Evolutionary conservation across 768 basidiomycete genomes (phyloP).

Genomic region (Serendipita vermifera): DNA sequence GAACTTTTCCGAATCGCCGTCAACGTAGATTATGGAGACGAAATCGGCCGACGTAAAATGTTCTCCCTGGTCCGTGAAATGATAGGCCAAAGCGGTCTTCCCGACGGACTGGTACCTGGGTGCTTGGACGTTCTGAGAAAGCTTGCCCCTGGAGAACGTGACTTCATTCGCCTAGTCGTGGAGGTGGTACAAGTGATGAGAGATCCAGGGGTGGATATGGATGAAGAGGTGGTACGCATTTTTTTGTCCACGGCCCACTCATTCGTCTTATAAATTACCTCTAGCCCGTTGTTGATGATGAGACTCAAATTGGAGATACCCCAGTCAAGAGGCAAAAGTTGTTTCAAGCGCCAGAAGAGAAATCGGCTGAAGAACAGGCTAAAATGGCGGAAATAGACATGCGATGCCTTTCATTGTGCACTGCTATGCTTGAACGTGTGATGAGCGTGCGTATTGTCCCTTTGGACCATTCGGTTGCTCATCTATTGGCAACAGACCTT

Average conservation of each 20-base stretch:
- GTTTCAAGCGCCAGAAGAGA: constrained; percentile 24
- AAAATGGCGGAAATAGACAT: constrained; percentile 54
- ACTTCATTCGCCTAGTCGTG: constrained; percentile 78
- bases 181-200: constrained; percentile 77
- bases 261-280: constrained; percentile 12
- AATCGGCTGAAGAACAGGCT: constrained; percentile 46
- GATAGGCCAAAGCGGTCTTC: constrained; percentile 58
- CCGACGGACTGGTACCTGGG: constrained; percentile 50
- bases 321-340: constrained; percentile 24
- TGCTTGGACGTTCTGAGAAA: constrained; percentile 75
- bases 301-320: constrained; percentile 20
- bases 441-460: constrained; percentile 48
- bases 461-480: neutral
- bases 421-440: constrained; percentile 75
- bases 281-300: constrained; percentile 12
- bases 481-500: constrained; percentile 28
- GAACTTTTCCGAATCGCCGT: constrained; percentile 72
- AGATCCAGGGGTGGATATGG: constrained; percentile 34
- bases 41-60: constrained; percentile 81
- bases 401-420: constrained; percentile 61
- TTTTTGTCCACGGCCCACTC: neutral
- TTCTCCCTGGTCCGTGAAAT: constrained; percentile 74
- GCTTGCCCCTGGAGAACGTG: constrained; percentile 60
- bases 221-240: constrained; percentile 26
- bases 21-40: constrained; percentile 80